phyloP scores from a whole-genome alignment of 257 asterid species.

The Lavandula angustifolia region DNA sequence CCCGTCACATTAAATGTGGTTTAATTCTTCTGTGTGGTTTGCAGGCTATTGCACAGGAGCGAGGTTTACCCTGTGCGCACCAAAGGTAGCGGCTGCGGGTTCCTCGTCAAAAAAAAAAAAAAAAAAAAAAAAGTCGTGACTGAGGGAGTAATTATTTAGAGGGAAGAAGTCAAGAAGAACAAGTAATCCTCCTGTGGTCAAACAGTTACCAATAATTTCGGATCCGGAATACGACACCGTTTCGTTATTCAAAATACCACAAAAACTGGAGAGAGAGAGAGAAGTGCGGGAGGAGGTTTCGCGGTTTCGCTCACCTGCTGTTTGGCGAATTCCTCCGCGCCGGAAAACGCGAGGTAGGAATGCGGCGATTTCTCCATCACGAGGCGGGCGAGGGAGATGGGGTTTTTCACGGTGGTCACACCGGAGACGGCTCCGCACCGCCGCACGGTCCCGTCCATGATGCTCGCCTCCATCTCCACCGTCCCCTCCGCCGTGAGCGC shows the following conservation, averaged over 20 bases:
- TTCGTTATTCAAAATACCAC: too few species aligned
- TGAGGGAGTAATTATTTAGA: too few species aligned
- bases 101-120: too few species aligned
- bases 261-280: not conserved
- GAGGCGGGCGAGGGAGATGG: constrained; percentile 92
- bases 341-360: constrained; percentile 84
- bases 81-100: too few species aligned
- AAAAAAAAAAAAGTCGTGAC: too few species aligned
- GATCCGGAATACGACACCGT: not conserved
- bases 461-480: constrained; percentile 99
- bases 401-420: constrained; percentile 78
- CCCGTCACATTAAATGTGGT: too few species aligned
- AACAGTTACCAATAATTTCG: too few species aligned
- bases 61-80: too few species aligned
- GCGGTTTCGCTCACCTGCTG: constrained; percentile 47
- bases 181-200: too few species aligned
- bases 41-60: too few species aligned
- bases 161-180: too few species aligned
- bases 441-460: constrained; percentile 85
- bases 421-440: constrained; percentile 99
- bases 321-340: constrained; percentile 90
- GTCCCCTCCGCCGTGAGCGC: constrained; percentile 87
- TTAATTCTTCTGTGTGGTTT: too few species aligned
- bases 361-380: constrained; percentile 98
- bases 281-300: not conserved